phyloP scores from a whole-genome alignment of 2,329 filamentous ascomycete genomes.

The Penicillium hesseltinei region DNA sequence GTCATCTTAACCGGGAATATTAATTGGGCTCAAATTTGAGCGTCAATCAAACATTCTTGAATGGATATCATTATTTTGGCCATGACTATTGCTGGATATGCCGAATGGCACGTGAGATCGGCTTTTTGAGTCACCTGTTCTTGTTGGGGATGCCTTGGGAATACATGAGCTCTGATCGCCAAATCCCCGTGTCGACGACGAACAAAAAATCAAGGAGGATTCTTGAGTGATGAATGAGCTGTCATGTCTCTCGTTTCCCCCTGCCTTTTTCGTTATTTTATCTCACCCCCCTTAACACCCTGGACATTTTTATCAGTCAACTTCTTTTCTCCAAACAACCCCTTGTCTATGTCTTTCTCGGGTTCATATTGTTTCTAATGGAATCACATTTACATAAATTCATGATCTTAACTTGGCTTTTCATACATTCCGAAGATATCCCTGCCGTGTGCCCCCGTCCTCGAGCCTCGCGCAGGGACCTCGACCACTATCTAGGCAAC shows the following conservation, averaged over 20 bases:
- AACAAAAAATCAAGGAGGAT: conserved; percentile 13
- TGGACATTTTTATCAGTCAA: conserved; percentile 11
- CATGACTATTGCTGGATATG: conserved; percentile 13
- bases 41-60: background rate
- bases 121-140: background rate
- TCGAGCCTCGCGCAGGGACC: conserved; percentile 10
- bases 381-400: conserved; percentile 18
- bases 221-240: conserved; percentile 15
- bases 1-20: background rate
- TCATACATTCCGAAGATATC: background rate
- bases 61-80: conserved; percentile 6
- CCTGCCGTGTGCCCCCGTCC: conserved; percentile 9
- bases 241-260: conserved; percentile 13
- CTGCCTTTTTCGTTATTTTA: conserved; percentile 3
- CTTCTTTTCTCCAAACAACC: conserved; percentile 8
- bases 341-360: conserved; percentile 19
- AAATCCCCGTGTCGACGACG: conserved; percentile 11
- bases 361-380: conserved; percentile 27
- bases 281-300: background rate
- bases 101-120: conserved; percentile 10
- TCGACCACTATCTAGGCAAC: background rate
- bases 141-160: conserved; percentile 8
- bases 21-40: background rate
- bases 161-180: conserved; percentile 8
- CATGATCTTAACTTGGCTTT: conserved; percentile 11